Evolutionary conservation across 176 grass and related monocot genomes (phyloP).

Genomic region (Pontederia paniculata): DNA sequence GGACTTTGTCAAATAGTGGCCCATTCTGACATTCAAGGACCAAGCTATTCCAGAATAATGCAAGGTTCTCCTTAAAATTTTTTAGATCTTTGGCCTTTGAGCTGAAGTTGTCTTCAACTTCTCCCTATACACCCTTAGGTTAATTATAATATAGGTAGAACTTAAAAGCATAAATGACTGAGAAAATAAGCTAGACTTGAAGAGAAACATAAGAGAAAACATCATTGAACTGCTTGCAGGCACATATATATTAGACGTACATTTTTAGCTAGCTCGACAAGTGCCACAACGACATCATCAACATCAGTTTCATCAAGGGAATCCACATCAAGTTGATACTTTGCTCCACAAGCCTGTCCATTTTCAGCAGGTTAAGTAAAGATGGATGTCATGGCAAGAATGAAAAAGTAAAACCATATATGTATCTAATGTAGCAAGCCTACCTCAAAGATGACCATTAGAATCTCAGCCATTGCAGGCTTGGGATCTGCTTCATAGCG

Average conservation of each 20-base stretch:
- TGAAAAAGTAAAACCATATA: background rate
- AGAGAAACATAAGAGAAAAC: constrained; percentile 11
- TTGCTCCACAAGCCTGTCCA: constrained; percentile 76
- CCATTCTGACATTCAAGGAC: constrained; percentile 92
- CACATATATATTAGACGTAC: constrained; percentile 38
- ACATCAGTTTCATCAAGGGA: constrained; percentile 61
- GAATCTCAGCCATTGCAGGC: constrained; percentile 63
- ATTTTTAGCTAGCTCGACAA: constrained; percentile 66
- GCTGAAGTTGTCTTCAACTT: constrained; percentile 79
- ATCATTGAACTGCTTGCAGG: constrained; percentile 11
- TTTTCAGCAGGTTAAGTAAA: constrained; percentile 15
- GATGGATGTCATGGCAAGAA: constrained; percentile 11
- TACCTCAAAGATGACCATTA: constrained; percentile 90
- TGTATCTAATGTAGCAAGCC: constrained; percentile 3
- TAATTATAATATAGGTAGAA: constrained; percentile 21
- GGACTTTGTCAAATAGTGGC: constrained; percentile 64
- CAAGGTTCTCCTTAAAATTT: constrained; percentile 83
- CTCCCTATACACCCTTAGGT: constrained; percentile 37
- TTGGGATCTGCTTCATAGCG: constrained; percentile 57
- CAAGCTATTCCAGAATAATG: constrained; percentile 76
- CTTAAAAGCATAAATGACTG: constrained; percentile 17
- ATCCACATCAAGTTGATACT: constrained; percentile 53
- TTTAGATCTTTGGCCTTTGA: constrained; percentile 86
- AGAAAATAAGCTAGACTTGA: constrained; percentile 7
- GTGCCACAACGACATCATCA: constrained; percentile 63